A percentile compares a stretch with the other conserved stretches of the same genome.
Conservation (phyloP, 345 rosid species). For the Heritiera littoralis region DNA sequence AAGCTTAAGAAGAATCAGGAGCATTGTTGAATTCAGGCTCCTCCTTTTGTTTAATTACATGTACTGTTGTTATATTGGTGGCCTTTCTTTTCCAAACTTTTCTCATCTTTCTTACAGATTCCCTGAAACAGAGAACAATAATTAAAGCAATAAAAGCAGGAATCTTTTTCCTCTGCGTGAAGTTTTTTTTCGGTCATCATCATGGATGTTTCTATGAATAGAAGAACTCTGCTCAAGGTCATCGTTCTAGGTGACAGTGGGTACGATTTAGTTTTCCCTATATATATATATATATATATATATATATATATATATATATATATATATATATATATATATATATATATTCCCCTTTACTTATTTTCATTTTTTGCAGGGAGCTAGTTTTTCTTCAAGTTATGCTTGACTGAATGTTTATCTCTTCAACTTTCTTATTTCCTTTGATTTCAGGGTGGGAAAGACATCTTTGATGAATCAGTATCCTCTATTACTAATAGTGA, state of each 20-base stretch:
- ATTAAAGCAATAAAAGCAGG: neutral
- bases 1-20: constrained; percentile 35
- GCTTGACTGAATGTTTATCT: neutral
- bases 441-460: constrained; percentile 75
- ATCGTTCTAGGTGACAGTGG: constrained; percentile 90
- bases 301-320: too few relatives aligned
- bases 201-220: constrained; percentile 51
- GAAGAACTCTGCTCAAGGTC: constrained; percentile 79
- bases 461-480: constrained; percentile 93
- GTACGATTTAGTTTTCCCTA: constrained; percentile 29
- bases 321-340: too few relatives aligned
- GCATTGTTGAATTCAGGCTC: constrained; percentile 13
- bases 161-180: neutral
- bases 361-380: neutral
- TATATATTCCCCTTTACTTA: too few relatives aligned
- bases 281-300: too few relatives aligned
- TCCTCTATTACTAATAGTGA: constrained; percentile 37
- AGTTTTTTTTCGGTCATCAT: neutral
- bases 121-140: neutral
- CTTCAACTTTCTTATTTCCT: neutral
- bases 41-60: neutral
- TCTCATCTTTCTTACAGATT: neutral
- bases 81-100: neutral
- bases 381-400: neutral
- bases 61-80: constrained; percentile 6